Conservation (phyloP, 441 rosid genomes). For the Pelargonium fulgidum region DNA sequence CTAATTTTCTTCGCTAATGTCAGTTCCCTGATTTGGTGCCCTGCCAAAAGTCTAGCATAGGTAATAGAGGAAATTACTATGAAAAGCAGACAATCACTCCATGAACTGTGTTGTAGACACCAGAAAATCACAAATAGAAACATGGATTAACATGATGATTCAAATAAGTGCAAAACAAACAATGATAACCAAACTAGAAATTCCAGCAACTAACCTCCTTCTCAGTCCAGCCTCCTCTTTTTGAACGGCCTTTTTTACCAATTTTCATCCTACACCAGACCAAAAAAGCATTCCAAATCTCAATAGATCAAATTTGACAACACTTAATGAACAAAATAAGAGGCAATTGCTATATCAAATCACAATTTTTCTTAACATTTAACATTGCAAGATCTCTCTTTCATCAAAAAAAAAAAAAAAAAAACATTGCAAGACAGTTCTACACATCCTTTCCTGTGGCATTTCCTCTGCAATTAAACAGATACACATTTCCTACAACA, state of each 20-base stretch:
- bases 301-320: not conserved
- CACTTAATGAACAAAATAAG: not conserved
- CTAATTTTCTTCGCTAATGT: not conserved
- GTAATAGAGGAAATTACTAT: not conserved
- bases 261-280: conserved; percentile 19
- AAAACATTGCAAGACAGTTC: no score
- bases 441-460: no score
- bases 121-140: not conserved
- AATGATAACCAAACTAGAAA: conserved; percentile 1
- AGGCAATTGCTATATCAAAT: not conserved
- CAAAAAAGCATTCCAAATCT: conserved; percentile 8
- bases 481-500: not conserved
- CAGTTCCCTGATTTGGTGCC: not conserved
- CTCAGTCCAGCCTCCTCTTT: conserved; percentile 20
- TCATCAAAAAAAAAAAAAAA: no score
- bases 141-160: not conserved
- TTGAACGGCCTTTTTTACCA: conserved; percentile 17
- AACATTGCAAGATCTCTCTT: no score
- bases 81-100: not conserved
- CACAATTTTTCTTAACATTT: not conserved
- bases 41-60: not conserved
- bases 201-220: conserved; percentile 17
- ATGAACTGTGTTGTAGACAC: not conserved
- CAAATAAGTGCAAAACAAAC: not conserved
- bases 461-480: not conserved